Conservation (phyloP, 495 filamentous ascomycete species). For the Lichenothelia convexa region DNA sequence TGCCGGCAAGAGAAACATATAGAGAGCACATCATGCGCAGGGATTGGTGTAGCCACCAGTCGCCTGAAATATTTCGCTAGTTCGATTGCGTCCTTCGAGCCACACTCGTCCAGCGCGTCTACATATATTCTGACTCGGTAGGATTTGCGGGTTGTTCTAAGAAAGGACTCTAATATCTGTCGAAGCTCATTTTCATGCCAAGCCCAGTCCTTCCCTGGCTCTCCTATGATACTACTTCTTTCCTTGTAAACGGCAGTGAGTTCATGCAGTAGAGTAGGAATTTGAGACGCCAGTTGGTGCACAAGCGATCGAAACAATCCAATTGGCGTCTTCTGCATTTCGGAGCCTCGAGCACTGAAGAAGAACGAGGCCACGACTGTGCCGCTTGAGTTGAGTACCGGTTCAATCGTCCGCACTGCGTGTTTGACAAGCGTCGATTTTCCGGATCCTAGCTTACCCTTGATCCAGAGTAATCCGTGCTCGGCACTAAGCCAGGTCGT, state of each 20-base stretch:
- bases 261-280: neutral
- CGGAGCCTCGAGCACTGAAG: constrained; percentile 2
- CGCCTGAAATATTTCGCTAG: constrained; percentile 12
- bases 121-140: constrained; percentile 8
- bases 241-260: neutral
- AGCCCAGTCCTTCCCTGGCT: constrained; percentile 4
- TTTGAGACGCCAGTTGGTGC: constrained; percentile 1
- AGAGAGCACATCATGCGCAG: constrained; percentile 5
- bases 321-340: constrained; percentile 1
- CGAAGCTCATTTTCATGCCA: constrained; percentile 2
- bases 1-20: constrained; percentile 26
- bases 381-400: neutral
- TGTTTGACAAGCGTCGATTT: constrained; percentile 10
- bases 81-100: constrained; percentile 12
- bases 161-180: neutral
- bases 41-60: constrained; percentile 2
- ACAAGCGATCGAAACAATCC: constrained; percentile 6
- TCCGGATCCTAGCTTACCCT: constrained; percentile 11
- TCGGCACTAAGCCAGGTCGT: neutral
- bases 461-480: constrained; percentile 11
- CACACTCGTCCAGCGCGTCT: constrained; percentile 21
- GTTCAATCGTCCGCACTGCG: neutral
- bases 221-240: neutral
- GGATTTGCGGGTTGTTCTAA: neutral
- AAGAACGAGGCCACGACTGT: constrained; percentile 3